phyloP scores from a whole-genome alignment of 805 yeast species.

The Candida tallmaniae region DNA sequence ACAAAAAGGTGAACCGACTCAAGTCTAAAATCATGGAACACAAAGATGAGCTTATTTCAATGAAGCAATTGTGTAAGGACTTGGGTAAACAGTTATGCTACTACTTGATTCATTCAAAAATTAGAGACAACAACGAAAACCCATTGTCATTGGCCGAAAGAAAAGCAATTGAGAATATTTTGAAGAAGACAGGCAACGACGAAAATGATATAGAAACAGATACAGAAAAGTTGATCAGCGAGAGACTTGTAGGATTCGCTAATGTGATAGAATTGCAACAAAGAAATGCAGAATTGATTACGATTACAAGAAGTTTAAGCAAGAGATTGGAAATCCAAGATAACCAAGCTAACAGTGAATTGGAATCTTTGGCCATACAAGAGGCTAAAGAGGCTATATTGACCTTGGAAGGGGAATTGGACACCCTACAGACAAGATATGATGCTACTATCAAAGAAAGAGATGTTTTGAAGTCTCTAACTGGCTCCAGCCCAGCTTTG shows the following conservation, averaged over 20 bases:
- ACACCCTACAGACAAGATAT: conserved; percentile 46
- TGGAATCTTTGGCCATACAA: conserved; percentile 46
- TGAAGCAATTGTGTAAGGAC: conserved; percentile 61
- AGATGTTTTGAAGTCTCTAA: conserved; percentile 51
- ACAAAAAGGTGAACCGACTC: conserved; percentile 33
- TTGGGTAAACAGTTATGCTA: conserved; percentile 79
- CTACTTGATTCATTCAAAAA: conserved; percentile 60
- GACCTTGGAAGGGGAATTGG: conserved; percentile 56
- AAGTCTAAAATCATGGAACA: conserved; percentile 35
- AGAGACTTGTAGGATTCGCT: conserved; percentile 67
- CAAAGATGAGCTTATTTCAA: conserved; percentile 42
- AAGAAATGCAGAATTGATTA: conserved; percentile 69
- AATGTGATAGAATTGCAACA: conserved; percentile 63
- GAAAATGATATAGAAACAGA: conserved; percentile 45
- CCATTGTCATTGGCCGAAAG: conserved; percentile 66
- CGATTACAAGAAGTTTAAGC: conserved; percentile 68
- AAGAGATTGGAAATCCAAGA: conserved; percentile 66
- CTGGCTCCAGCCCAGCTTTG: conserved; percentile 26
- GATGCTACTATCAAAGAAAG: conserved; percentile 59
- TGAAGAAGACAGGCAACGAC: conserved; percentile 33
- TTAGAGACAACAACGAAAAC: conserved; percentile 50
- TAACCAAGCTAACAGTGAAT: conserved; percentile 28
- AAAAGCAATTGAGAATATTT: conserved; percentile 55
- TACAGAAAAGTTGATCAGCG: conserved; percentile 67
- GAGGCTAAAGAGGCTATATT: conserved; percentile 70